phyloP scores from a whole-genome alignment of 176 grass and related monocot species.

The Bonia amplexicaulis region DNA sequence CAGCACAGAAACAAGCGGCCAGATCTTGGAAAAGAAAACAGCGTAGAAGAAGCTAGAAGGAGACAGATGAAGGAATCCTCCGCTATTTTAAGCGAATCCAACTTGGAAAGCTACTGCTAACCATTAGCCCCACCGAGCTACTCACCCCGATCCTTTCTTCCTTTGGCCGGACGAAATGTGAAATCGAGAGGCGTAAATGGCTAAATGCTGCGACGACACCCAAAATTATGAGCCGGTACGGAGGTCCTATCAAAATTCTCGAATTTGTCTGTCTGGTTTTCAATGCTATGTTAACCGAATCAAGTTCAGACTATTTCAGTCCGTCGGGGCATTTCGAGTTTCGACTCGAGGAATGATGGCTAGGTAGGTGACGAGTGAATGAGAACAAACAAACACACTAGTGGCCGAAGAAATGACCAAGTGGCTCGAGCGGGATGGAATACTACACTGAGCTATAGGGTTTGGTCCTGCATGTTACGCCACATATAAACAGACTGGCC shows the following conservation, averaged over 20 bases:
- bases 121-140: conserved; percentile 10
- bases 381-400: neutral
- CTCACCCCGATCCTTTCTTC: neutral
- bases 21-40: conserved; percentile 9
- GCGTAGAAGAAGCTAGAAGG: conserved; percentile 17
- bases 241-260: conserved; percentile 21
- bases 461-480: neutral
- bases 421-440: neutral
- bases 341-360: neutral
- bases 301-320: neutral
- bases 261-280: neutral
- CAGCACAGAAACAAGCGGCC: neutral
- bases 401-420: neutral
- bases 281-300: neutral
- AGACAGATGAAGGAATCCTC: neutral
- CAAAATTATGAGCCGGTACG: conserved; percentile 35
- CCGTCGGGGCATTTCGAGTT: neutral
- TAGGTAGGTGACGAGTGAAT: neutral
- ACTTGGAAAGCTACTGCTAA: conserved; percentile 31
- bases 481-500: neutral
- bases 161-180: conserved; percentile 18
- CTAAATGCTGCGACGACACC: conserved; percentile 4
- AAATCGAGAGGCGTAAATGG: neutral
- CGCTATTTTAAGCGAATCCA: conserved; percentile 18
- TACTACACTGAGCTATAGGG: neutral